Base-by-base conservation (phyloP, 192 early-diverging fungal species). In the Helicostylum pulchrum region DNA sequence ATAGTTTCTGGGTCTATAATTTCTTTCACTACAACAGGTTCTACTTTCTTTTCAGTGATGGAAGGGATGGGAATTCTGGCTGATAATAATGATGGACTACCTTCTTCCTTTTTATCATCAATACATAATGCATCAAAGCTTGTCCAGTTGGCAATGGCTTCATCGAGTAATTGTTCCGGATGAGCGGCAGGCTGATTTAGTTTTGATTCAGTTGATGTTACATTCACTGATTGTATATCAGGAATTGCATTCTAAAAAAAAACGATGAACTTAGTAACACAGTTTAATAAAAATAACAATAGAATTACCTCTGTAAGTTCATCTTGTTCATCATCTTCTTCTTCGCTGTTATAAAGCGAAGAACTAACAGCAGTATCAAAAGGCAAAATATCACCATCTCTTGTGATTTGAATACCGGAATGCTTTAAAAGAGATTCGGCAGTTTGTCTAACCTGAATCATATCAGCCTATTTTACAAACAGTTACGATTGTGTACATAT, bases 111-210 rank as follows among this genome's bases (percentile, higher is more conserved):
- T 2, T 30, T 34, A 36, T 15, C 31, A 56, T 53, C 26, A 11
- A 57, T 39, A 10, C 51, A 53, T 17, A 64, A 34, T 21, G 50
- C 50, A 30, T 64, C 62, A 64, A 64, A 64, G 12, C 62, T 53
- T 53, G 62, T 64, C 62, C 62, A 64, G n/a, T 64, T 64, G 10
- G 31, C 62, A 42, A 64, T 64, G 7, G 42, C 62, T 14, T 64
- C 62, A 39, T 64, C 62, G 10, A 64, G 42, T 51, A 64, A 5
- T 53, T 51, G 31, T 20, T 64, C 62, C 20, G 48, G 49, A 10
- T 39, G 49, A 5, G 51, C 36, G 12, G 17, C 42, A 19, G 32
- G 26, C n/a, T 57, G 17, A 44, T 39, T 45, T 59, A 20, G 11
- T 59, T 45, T 21, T 59, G 20, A 43, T 21, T 17, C 39, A 26